A percentile compares a stretch with the other conserved stretches of the same genome.
These are phyloP conservation scores for Naegleria lovaniensis DNA, from an alignment of 208 protist species.

Conservation along the genomic window DNA sequence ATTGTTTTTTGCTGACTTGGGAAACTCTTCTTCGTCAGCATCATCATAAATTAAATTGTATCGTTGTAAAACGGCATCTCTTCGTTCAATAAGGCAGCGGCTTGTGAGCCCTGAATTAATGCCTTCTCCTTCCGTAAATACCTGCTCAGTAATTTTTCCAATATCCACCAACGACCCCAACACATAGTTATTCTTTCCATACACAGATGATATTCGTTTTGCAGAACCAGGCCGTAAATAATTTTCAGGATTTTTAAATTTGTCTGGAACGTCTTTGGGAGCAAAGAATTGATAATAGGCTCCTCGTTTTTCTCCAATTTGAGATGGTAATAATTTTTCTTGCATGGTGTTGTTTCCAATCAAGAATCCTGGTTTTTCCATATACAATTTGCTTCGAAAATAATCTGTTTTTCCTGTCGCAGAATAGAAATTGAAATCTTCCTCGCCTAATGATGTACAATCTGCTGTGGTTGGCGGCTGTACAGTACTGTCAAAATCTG, in stretches of 20 bases:
- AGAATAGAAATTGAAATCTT: conserved; percentile 19
- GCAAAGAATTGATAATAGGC: background rate
- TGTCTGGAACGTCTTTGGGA: background rate
- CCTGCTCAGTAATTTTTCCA: background rate
- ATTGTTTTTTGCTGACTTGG: background rate
- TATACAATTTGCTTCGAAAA: background rate
- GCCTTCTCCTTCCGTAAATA: background rate
- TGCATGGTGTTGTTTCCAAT: background rate
- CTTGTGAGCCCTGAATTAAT: background rate
- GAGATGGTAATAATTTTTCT: background rate
- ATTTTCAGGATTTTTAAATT: conserved; percentile 13
- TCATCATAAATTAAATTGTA: background rate
- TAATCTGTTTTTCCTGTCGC: background rate
- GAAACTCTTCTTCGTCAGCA: background rate
- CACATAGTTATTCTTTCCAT: background rate
- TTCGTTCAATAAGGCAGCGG: background rate
- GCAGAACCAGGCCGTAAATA: background rate
- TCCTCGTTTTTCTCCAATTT: background rate
- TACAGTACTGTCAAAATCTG: too few species aligned
- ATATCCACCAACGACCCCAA: background rate
- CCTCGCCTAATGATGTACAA: background rate
- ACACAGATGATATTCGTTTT: background rate
- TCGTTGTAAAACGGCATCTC: conserved; percentile 3
- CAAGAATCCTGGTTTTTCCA: background rate
- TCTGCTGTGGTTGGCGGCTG: too few species aligned